These are phyloP conservation scores for Lenwebbia sp. DNA, from an alignment of 345 rosid genomes.

Conservation along the genomic window DNA sequence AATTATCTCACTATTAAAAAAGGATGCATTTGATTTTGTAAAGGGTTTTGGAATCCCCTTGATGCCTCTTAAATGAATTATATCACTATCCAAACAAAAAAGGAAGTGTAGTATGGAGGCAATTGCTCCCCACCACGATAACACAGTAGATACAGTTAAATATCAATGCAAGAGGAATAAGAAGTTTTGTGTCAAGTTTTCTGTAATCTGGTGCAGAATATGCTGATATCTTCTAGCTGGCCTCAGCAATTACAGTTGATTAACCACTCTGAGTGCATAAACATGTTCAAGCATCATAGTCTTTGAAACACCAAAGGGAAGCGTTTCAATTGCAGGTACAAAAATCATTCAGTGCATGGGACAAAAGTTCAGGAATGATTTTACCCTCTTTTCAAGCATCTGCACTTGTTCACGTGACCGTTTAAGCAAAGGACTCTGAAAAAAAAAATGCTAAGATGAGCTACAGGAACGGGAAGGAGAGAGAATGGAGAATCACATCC, in stretches of 20 bases:
- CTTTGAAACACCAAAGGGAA: background rate
- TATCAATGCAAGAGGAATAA: background rate
- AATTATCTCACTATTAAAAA: background rate
- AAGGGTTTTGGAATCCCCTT: background rate
- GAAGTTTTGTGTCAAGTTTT: background rate
- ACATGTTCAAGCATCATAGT: background rate
- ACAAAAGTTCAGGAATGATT: background rate
- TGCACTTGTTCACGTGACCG: slow-evolving; percentile 57
- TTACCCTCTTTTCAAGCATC: slow-evolving; percentile 67
- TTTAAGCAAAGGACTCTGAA: slow-evolving; percentile 66
- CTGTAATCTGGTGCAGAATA: background rate
- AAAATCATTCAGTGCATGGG: background rate
- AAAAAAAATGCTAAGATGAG: slow-evolving; percentile 1
- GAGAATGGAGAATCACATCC: background rate
- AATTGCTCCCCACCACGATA: background rate
- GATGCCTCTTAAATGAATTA: background rate
- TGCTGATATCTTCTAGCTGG: background rate
- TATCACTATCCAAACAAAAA: background rate
- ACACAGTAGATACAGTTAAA: background rate
- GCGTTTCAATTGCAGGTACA: background rate
- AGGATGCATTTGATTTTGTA: background rate
- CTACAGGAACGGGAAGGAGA: background rate
- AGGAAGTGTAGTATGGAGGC: background rate
- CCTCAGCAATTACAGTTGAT: background rate
- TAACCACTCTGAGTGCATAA: background rate